phyloP scores from a whole-genome alignment of 768 basidiomycete genomes.

The Chalciporus sphaerocephalus region DNA sequence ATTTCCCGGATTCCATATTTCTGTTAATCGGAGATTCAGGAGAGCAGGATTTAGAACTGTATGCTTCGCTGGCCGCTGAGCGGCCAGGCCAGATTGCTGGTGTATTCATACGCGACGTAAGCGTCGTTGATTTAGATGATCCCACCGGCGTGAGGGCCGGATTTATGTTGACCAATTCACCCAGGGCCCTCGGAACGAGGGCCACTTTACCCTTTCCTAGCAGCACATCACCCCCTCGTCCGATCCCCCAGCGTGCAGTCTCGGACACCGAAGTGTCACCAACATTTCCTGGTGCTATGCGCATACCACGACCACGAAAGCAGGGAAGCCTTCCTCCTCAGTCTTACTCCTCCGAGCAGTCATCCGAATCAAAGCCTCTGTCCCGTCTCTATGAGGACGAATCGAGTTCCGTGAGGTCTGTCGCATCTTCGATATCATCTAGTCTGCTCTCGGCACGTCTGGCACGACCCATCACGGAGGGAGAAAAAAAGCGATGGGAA shows the following conservation, averaged over 20 bases:
- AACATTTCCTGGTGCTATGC: slow-evolving; percentile 5
- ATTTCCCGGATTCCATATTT: slow-evolving; percentile 72
- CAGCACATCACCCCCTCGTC: not conserved
- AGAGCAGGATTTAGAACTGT: slow-evolving; percentile 93
- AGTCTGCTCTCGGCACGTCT: slow-evolving; percentile 10
- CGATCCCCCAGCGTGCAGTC: slow-evolving; percentile 14
- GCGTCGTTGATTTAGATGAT: slow-evolving; percentile 45
- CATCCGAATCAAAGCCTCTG: slow-evolving; percentile 7
- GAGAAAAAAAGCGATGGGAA: slow-evolving; percentile 52
- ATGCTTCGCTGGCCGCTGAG: slow-evolving; percentile 68
- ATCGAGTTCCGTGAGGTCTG: slow-evolving; percentile 18
- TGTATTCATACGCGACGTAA: slow-evolving; percentile 81
- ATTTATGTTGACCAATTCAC: not conserved
- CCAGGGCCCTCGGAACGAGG: slow-evolving; percentile 6
- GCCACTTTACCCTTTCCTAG: slow-evolving; percentile 5
- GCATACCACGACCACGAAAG: slow-evolving; percentile 13
- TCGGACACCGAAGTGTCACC: slow-evolving; percentile 19
- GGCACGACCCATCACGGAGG: slow-evolving; percentile 38
- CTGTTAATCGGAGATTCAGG: slow-evolving; percentile 89
- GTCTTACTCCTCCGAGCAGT: slow-evolving; percentile 10
- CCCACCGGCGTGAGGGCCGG: slow-evolving; percentile 48
- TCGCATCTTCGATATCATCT: slow-evolving; percentile 20
- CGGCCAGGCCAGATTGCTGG: slow-evolving; percentile 66
- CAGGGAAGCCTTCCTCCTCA: slow-evolving; percentile 12
- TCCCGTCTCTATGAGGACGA: slow-evolving; percentile 26